phyloP scores from a whole-genome alignment of 192 early-diverging fungal genomes.

The Backusella tuberculispora region DNA sequence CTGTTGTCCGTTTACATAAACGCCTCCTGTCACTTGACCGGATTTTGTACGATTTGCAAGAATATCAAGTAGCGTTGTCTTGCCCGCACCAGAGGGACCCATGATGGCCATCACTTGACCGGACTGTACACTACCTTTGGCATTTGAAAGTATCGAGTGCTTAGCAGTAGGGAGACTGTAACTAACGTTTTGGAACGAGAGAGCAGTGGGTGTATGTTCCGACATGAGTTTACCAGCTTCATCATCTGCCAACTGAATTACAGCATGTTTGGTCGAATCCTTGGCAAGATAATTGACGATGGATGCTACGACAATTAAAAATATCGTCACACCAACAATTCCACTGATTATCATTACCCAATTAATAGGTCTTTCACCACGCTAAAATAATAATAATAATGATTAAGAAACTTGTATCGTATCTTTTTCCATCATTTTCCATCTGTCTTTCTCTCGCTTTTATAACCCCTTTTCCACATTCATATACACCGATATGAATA shows the following conservation, averaged over 20 bases:
- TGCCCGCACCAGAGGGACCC: slow-evolving; percentile 92
- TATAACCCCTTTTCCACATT: not conserved
- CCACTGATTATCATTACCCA: slow-evolving; percentile 48
- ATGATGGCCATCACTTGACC: slow-evolving; percentile 94
- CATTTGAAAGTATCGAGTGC: slow-evolving; percentile 60
- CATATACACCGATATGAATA: not conserved
- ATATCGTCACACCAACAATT: slow-evolving; percentile 42
- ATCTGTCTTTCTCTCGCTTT: not conserved
- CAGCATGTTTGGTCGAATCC: slow-evolving; percentile 23
- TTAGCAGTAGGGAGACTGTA: slow-evolving; percentile 57
- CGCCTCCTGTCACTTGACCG: slow-evolving; percentile 70
- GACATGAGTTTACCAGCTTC: slow-evolving; percentile 73
- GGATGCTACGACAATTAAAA: slow-evolving; percentile 32
- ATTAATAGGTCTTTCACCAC: slow-evolving; percentile 42
- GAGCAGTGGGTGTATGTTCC: slow-evolving; percentile 66
- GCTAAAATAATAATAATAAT: not conserved
- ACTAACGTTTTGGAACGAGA: slow-evolving; percentile 66
- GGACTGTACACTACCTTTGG: slow-evolving; percentile 77
- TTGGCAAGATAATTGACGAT: slow-evolving; percentile 37
- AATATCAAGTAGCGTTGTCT: slow-evolving; percentile 91
- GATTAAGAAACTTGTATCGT: not conserved
- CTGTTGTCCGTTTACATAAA: slow-evolving; percentile 76
- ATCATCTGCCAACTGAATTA: slow-evolving; percentile 55
- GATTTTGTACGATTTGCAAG: slow-evolving; percentile 77
- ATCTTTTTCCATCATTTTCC: not conserved